These are phyloP conservation scores for Castanospermum australe DNA, from an alignment of 306 rosid genomes.

Conservation along the genomic window DNA sequence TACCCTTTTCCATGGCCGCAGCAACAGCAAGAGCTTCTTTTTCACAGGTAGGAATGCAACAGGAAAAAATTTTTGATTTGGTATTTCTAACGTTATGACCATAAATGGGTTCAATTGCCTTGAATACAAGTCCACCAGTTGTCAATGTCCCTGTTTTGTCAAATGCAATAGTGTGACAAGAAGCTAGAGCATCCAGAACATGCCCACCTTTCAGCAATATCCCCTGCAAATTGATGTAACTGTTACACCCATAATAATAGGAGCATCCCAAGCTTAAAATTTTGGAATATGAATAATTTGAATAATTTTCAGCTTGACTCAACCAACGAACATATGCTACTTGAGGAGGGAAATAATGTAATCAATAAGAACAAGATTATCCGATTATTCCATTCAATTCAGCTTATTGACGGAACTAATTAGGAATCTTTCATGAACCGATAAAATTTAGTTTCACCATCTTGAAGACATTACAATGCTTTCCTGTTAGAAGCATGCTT, in stretches of 20 bases:
- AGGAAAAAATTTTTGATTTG: slow-evolving; percentile 49
- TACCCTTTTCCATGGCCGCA: slow-evolving; percentile 98
- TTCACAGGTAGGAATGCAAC: slow-evolving; percentile 93
- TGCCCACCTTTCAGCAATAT: slow-evolving; percentile 96
- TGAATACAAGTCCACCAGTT: slow-evolving; percentile 88
- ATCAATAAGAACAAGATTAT: background rate
- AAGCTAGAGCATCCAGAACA: slow-evolving; percentile 91
- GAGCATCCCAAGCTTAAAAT: background rate
- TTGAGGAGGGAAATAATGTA: background rate
- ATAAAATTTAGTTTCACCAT: slow-evolving; percentile 8
- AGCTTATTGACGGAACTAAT: slow-evolving; percentile 13
- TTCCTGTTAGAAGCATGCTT: slow-evolving; percentile 4
- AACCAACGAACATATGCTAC: background rate
- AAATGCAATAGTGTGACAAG: slow-evolving; percentile 91
- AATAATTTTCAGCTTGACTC: slow-evolving; percentile 3
- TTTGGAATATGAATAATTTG: background rate
- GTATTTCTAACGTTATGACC: slow-evolving; percentile 57
- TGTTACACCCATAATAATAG: slow-evolving; percentile 23
- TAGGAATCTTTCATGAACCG: background rate
- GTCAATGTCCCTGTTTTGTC: slow-evolving; percentile 99
- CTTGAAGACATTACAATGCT: background rate
- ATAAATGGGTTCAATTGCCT: slow-evolving; percentile 92
- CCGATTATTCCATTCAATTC: background rate
- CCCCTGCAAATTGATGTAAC: slow-evolving; percentile 55
- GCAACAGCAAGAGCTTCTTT: slow-evolving; percentile 99